Evolutionary conservation across 345 rosid genomes (phyloP), one percentile per base, ranked within the genome.

Genomic region (Sonneratia caseolaris): DNA sequence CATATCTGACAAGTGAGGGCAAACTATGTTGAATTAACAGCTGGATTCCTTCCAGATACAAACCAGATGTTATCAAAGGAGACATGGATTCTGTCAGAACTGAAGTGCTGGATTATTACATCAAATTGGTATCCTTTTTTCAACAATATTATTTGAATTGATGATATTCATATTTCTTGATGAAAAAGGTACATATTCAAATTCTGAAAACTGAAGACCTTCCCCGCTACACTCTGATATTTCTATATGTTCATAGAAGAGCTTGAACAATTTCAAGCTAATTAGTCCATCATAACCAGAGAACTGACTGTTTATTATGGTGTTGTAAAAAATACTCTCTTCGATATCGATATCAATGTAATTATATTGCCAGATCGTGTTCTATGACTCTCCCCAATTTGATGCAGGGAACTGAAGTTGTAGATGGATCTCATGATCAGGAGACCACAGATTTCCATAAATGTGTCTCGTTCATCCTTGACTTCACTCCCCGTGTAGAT

Each of bases 381-480:
- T 9, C 64, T 24, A 22, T 24, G 8, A 24, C 24, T 59, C 64
- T 42, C 38, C 49, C 27, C 42, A 4, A 67, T 27, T 43, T 32
- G 66, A 8, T 78, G 67, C 83, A 96, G 99, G 99, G 99, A 74
- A 92, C 95, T 15, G 59, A 85, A 79, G 83, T 91, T 27, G 74
- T 87, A 40, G 93, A 90, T 79, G 90, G 85, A 72, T 89, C 96
- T 72, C 84, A 89, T 64, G 97, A 92, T 84, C 99, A 96, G 82
- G 98, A 92, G 76, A 91, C 97, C 71, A 96, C 98, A 0, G 98
- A 96, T 85, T 87, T 96, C 43, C 91, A 92, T 76, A 96, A 96
- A 78, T 96, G 98, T 61, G 69, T 96, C 45, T 71, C 80, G 18
- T 82, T 80, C 74, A 86, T 96, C 73, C 70, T 73, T 61, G 77